Base-by-base conservation (phyloP, 2,329 filamentous ascomycete genomes). In the Exophiala bonariae region DNA sequence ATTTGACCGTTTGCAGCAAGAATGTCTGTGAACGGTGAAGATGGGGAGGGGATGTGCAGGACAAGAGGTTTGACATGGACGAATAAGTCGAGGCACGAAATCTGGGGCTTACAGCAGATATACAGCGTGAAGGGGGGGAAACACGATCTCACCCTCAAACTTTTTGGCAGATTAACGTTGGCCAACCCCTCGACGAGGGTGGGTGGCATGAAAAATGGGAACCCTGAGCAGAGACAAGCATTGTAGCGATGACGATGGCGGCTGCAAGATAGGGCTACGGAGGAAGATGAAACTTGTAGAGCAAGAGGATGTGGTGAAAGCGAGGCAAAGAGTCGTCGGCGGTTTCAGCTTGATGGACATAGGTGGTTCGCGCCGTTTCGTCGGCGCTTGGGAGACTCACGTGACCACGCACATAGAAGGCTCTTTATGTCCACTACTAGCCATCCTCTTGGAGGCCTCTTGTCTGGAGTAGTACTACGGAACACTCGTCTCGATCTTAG, bases 231-330 rank as follows among this genome's bases (percentile, higher is more conserved):
- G 14, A n/a, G 38, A 35, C 41, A 41, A 41, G 23, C 18, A 35
- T 36, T 34, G 30, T 31, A 26, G 18, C 34, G 30, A 55, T 55
- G 49, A 55, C 48, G 52, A 50, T 49, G 41, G 52, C 49, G 52
- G 52, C 52, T 55, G 35, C 34, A 17, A 44, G 22, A 28, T 39
- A 34, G 41, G n/a, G 17, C 9, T 38, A 31, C 38, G n/a, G 32
- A 44, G 16, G 40, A 42, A 44, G 20, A 39, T 55, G 52, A 55
- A 55, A 51, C 52, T 41, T 20, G 35, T 18, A 44, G 26, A 44
- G 51, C 44, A 48, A 45, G 47, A 54, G 41, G 28, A 37, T 41
- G 34, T 26, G 6, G 23, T 6, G 23, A 26, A 26, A 6, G 6
- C 6, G 11, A 6, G 23, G 11, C 23, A 11, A 26, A 26, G 23